Percentiles rank a stretch among this genome's conserved stretches.
Evolutionary conservation across 306 rosid genomes (phyloP).

Genomic region (Citrullus mucosospermus): DNA sequence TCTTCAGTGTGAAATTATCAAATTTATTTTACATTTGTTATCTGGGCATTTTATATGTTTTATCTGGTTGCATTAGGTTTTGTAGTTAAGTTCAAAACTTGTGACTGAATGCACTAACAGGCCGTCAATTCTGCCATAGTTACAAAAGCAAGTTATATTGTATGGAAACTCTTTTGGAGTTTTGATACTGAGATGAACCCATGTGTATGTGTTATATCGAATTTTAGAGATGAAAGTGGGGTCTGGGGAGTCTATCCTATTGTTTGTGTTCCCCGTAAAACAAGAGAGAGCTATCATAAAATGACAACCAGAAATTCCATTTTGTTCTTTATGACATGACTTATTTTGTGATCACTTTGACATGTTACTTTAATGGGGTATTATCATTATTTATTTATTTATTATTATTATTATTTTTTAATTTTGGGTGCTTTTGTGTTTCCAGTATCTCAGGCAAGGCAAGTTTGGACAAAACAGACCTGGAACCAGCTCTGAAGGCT

Average conservation of each 20-base stretch:
- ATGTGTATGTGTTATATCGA: not conserved
- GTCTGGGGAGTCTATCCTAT: not conserved
- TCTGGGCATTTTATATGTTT: not conserved
- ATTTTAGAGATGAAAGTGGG: not conserved
- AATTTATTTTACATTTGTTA: not conserved
- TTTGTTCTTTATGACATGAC: not conserved
- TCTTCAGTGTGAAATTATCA: not conserved
- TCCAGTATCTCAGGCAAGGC: constrained; percentile 94
- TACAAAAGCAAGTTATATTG: not conserved
- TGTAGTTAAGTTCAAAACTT: not conserved
- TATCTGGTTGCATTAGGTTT: not conserved
- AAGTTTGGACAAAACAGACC: constrained; percentile 86
- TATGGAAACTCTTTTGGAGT: not conserved
- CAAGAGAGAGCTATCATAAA: not conserved
- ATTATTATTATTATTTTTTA: too few relatives aligned
- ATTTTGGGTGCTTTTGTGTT: constrained; percentile 4
- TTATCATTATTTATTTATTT: not conserved
- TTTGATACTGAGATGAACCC: not conserved
- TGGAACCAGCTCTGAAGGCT: constrained; percentile 93
- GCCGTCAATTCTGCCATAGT: not conserved
- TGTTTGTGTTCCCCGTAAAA: not conserved
- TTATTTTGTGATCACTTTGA: constrained; percentile 1
- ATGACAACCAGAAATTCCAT: not conserved
- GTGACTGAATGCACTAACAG: not conserved
- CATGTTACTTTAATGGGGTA: not conserved